Percentiles rank a stretch among this genome's conserved stretches.
These are phyloP conservation scores for Ceratocystiopsis minuta DNA, from an alignment of 2,329 filamentous ascomycete genomes.

Conservation along the genomic window DNA sequence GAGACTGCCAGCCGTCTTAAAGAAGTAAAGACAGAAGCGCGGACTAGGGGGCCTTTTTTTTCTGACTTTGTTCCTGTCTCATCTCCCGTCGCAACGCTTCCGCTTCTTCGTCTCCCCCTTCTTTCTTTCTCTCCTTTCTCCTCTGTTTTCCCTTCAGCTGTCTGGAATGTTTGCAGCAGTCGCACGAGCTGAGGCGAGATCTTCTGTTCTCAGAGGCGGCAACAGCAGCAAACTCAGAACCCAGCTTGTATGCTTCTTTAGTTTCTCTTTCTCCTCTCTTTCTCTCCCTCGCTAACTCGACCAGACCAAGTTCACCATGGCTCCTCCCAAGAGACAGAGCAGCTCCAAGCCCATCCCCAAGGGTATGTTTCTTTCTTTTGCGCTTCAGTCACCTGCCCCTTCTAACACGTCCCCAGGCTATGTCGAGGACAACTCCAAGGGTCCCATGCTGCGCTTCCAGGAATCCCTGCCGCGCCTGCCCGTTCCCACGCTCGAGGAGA, in stretches of 20 bases:
- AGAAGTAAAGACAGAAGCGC: neutral
- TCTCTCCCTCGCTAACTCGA: slow-evolving; percentile 1
- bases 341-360: slow-evolving; percentile 24
- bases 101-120: neutral
- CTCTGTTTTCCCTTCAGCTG: neutral
- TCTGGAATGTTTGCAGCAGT: slow-evolving; percentile 20
- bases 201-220: slow-evolving; percentile 15
- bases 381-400: slow-evolving; percentile 18
- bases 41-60: neutral
- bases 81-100: neutral
- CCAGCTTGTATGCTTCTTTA: slow-evolving; percentile 3
- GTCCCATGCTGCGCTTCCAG: slow-evolving; percentile 68
- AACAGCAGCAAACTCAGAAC: slow-evolving; percentile 8
- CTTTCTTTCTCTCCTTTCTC: neutral
- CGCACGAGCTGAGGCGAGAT: slow-evolving; percentile 19
- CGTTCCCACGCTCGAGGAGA: slow-evolving; percentile 69
- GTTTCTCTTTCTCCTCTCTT: neutral
- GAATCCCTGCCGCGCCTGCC: slow-evolving; percentile 68
- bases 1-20: neutral
- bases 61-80: neutral
- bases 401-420: slow-evolving; percentile 38
- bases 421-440: slow-evolving; percentile 61
- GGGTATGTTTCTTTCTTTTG: slow-evolving; percentile 21
- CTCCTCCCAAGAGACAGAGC: slow-evolving; percentile 34
- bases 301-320: slow-evolving; percentile 25